Percentiles rank a stretch among this genome's conserved stretches.
phyloP scores from a whole-genome alignment of 495 filamentous ascomycete genomes.

The Neurospora sp. region DNA sequence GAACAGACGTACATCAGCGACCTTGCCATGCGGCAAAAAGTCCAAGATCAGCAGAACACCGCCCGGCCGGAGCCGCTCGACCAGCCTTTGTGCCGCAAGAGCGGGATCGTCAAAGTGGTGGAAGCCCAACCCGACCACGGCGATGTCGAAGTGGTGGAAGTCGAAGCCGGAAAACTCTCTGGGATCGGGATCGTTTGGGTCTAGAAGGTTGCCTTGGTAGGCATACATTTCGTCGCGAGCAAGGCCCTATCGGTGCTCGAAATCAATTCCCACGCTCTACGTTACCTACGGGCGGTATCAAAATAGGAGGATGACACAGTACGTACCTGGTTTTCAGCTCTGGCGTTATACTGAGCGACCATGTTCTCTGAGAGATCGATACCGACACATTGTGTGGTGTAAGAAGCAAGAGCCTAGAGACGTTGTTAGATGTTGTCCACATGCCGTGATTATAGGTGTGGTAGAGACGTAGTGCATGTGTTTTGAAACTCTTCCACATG shows the following conservation, averaged over 20 bases:
- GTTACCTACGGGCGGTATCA: too few relatives aligned
- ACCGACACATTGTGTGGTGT: slow-evolving; percentile 49
- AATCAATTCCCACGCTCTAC: background rate
- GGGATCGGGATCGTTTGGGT: slow-evolving; percentile 24
- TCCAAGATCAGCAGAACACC: slow-evolving; percentile 60
- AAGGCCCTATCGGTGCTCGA: slow-evolving; percentile 26
- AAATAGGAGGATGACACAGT: too few relatives aligned
- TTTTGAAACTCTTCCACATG: background rate
- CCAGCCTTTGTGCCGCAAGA: slow-evolving; percentile 45
- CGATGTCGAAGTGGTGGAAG: slow-evolving; percentile 52
- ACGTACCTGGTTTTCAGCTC: slow-evolving; percentile 32
- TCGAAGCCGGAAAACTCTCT: slow-evolving; percentile 34
- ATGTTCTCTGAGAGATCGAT: slow-evolving; percentile 61
- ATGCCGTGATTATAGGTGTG: background rate
- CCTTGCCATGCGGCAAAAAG: slow-evolving; percentile 40
- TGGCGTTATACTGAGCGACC: slow-evolving; percentile 47
- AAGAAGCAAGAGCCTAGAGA: slow-evolving; percentile 46
- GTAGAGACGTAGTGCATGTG: background rate
- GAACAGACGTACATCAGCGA: slow-evolving; percentile 7
- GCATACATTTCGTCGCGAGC: slow-evolving; percentile 41
- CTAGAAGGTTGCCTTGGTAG: slow-evolving; percentile 49
- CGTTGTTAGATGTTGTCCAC: background rate
- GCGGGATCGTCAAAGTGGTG: slow-evolving; percentile 62
- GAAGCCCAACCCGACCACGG: slow-evolving; percentile 54
- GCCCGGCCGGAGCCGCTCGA: slow-evolving; percentile 47